A percentile compares a stretch with the other conserved stretches of the same genome.
Conservation (phyloP, 1,284 basidiomycete genomes). For the Trichosporon inkin region DNA sequence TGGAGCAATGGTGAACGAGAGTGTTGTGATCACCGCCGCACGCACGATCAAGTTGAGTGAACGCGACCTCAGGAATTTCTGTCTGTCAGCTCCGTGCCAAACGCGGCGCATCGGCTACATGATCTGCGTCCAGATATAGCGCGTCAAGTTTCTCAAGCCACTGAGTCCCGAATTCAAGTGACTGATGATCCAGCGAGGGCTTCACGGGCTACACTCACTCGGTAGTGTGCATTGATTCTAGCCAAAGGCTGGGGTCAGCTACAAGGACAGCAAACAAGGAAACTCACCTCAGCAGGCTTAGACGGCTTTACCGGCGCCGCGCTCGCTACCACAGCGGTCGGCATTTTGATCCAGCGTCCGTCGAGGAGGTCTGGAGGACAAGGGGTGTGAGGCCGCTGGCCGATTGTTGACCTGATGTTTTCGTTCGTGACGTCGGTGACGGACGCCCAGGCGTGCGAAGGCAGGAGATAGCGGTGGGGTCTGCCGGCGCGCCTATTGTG, state of each 20-base stretch:
- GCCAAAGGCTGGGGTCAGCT: slow-evolving; percentile 19
- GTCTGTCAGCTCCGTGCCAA: slow-evolving; percentile 17
- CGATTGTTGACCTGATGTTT: slow-evolving; percentile 5
- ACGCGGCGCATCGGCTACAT: too few species aligned
- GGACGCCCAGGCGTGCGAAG: neutral
- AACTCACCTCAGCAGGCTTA: neutral
- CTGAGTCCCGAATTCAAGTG: too few species aligned
- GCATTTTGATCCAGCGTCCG: neutral
- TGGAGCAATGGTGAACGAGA: neutral
- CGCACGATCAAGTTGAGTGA: slow-evolving; percentile 27
- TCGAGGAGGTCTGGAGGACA: neutral
- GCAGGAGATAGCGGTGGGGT: neutral
- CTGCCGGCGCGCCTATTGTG: neutral
- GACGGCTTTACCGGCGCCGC: neutral
- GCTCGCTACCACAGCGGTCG: neutral
- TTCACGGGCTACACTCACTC: slow-evolving; percentile 29
- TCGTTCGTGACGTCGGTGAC: slow-evolving; percentile 5
- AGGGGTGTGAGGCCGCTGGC: neutral
- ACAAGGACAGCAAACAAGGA: neutral
- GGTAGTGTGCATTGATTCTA: slow-evolving; percentile 38
- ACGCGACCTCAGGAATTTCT: slow-evolving; percentile 35
- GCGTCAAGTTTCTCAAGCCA: too few species aligned
- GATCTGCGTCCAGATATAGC: too few species aligned
- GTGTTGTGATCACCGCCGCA: slow-evolving; percentile 12
- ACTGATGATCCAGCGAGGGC: neutral